Evolutionary conservation across 2,329 filamentous ascomycete species (phyloP), one percentile per base, ranked within the genome.

Genomic region (Epichloe bromicola): DNA sequence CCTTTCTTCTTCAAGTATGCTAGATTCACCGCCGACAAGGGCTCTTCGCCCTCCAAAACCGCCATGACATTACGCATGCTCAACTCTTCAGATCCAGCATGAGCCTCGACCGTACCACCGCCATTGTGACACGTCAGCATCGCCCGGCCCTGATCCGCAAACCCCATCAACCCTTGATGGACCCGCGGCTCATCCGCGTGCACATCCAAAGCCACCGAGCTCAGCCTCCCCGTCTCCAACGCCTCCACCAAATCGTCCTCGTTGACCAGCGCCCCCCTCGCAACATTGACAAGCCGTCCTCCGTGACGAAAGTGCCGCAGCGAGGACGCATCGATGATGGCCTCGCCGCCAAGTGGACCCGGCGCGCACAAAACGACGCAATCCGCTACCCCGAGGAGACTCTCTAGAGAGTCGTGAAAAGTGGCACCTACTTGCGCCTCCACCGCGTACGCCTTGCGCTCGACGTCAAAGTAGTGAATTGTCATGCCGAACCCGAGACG

Each of bases 71-170:
- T 86, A 59, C 78, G 70, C 74, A 86, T 84, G 36, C 76, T 78
- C 61, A 85, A 59, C 62, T 78, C 74, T 68, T 86, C 82, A 56
- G 85, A 84, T 4, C 78, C 80, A n/a, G 75, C 62, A 58, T 82
- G 79, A 54, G 81, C 82, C 62, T 84, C 80, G 14, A 84, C 71
- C 37, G 80, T 83, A 3, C 80, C 80, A 0, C 82, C 82, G 1
- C 81, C 82, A 56, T 83, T 83, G 61, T 85, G 83, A 49, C 79
- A 78, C n/a, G 82, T 79, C 50, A 85, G 61, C 67, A 82, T 73
- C 0, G 78, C 77, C 54, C 72, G 73, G 0, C 68, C 66, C 23
- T 23, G 23, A 7, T 23, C 23, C 23, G 23, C 68, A 40, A 76
- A 57, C 34, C 59, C 62, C 54, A 65, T 41, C 52, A 84, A 61